phyloP scores from a whole-genome alignment of 2,329 filamentous ascomycete species.

The Phialophora tarda region DNA sequence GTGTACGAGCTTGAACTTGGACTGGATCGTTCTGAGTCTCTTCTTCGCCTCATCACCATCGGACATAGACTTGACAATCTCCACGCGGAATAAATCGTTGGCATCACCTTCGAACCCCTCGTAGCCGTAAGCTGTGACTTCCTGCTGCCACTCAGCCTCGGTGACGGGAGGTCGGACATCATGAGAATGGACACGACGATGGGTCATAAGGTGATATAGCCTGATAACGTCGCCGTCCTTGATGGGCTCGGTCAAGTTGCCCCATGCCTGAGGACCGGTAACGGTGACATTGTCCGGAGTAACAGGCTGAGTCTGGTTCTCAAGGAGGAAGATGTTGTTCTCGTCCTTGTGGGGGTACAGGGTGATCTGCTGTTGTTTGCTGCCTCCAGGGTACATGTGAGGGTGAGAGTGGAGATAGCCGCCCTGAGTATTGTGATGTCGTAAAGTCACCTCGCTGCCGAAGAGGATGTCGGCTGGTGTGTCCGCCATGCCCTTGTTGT shows the following conservation, averaged over 20 bases:
- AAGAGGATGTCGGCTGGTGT: conserved; percentile 90
- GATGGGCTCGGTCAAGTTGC: conserved; percentile 70
- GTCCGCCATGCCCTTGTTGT: conserved; percentile 95
- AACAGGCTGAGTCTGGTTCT: conserved; percentile 94
- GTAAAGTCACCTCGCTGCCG: conserved; percentile 82
- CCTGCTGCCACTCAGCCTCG: conserved; percentile 92
- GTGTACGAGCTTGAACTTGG: conserved; percentile 94
- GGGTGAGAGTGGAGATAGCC: conserved; percentile 96
- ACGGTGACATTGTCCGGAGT: conserved; percentile 73
- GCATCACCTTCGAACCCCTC: conserved; percentile 96
- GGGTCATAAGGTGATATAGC: conserved; percentile 81
- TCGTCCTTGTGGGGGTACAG: conserved; percentile 99
- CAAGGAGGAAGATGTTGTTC: conserved; percentile 92
- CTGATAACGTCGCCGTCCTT: conserved; percentile 80
- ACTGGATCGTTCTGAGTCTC: conserved; percentile 88
- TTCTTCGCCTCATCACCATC: conserved; percentile 78
- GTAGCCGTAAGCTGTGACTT: conserved; percentile 95
- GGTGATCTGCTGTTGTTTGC: conserved; percentile 98
- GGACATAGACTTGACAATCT: conserved; percentile 91
- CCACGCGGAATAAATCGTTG: conserved; percentile 92
- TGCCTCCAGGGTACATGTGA: conserved; percentile 96
- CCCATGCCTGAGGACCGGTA: conserved; percentile 83
- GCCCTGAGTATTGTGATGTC: conserved; percentile 96
- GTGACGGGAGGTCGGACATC: conserved; percentile 86
- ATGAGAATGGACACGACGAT: conserved; percentile 92